A percentile compares a stretch with the other conserved stretches of the same genome.
Conservation (phyloP, 2,329 filamentous ascomycete species). For the Sclerotinia borealis region DNA sequence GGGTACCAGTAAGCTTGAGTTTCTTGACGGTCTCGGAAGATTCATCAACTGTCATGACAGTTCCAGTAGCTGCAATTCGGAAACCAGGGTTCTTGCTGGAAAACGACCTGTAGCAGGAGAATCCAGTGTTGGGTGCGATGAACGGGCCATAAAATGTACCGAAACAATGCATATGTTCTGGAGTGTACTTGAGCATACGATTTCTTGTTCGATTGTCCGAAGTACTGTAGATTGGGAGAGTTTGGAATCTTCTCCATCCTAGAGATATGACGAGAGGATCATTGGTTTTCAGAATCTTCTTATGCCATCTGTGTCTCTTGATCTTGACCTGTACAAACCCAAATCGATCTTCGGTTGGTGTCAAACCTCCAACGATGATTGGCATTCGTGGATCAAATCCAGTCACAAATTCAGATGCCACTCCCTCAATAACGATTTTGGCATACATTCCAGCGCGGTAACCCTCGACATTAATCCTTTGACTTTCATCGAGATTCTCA, state of each 20-base stretch:
- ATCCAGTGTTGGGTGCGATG: constrained; percentile 91
- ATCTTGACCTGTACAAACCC: constrained; percentile 94
- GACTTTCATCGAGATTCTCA: constrained; percentile 75
- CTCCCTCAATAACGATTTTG: constrained; percentile 79
- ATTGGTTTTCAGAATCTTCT: constrained; percentile 97
- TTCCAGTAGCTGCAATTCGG: constrained; percentile 88
- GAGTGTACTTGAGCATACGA: constrained; percentile 97
- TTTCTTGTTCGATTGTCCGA: constrained; percentile 90
- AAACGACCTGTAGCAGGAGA: constrained; percentile 88
- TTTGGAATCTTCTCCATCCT: constrained; percentile 93
- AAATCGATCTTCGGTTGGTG: constrained; percentile 89
- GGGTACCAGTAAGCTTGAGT: constrained; percentile 87
- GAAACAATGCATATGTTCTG: constrained; percentile 99
- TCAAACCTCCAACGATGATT: constrained; percentile 84
- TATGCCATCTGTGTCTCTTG: constrained; percentile 97
- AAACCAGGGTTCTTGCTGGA: constrained; percentile 82
- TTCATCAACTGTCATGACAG: constrained; percentile 90
- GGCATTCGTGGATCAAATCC: constrained; percentile 79
- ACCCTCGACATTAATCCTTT: constrained; percentile 80
- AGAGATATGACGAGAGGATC: constrained; percentile 96
- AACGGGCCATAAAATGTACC: constrained; percentile 92
- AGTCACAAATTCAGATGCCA: constrained; percentile 83
- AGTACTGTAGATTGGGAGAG: constrained; percentile 87
- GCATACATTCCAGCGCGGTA: constrained; percentile 90
- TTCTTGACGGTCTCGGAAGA: constrained; percentile 98